Base-by-base conservation (phyloP, 2,329 filamentous ascomycete species). In the Thielaviopsis punctulata region DNA sequence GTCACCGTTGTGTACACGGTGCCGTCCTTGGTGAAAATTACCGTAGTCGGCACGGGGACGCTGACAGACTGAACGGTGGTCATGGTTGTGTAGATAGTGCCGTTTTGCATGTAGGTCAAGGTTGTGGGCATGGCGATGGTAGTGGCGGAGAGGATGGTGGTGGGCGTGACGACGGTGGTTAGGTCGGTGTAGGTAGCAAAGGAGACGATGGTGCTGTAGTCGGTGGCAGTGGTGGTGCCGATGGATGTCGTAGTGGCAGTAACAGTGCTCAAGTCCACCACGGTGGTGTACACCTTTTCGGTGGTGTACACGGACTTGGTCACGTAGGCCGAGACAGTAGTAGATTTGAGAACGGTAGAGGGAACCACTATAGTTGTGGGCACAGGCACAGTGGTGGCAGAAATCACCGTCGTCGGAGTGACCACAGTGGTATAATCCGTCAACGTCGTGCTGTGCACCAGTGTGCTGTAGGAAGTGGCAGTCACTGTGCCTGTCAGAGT, bases 71-170 rank as follows among this genome's bases (percentile, higher is more conserved):
- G 33, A 5, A 39, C 10, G 13, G 33, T 39, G 13, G 33, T 39
- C 13, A 39, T 13, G 5, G 56, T 56, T 2, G 54, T 56, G 49
- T 52, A 57, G 1, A 52, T 27, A n/a, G 52, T 53, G 25, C 48
- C 47, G 3, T 50, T 49, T 4, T 55, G 52, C 13, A 56, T 57
- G n/a, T 50, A 54, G 15, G 54, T 49, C 3, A 56, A 9, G 0
- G 52, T 57, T 6, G 57, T 58, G 6, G 57, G 49, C 1, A 48
- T 30, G 19, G 48, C 52, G n/a, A 48, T 30, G 9, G 53, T 55
- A 1, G 51, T 53, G 1, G 49, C 44, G 3, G 49, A 52, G 2
- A 45, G 19, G 41, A 46, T 41, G 8, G 52, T 53, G 12, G 41
- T 47, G 22, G 41, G 24, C 13, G 49, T 52, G 4, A 21, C 43